phyloP scores from a whole-genome alignment of 768 basidiomycete genomes.

The Rhizopogon roseolus region DNA sequence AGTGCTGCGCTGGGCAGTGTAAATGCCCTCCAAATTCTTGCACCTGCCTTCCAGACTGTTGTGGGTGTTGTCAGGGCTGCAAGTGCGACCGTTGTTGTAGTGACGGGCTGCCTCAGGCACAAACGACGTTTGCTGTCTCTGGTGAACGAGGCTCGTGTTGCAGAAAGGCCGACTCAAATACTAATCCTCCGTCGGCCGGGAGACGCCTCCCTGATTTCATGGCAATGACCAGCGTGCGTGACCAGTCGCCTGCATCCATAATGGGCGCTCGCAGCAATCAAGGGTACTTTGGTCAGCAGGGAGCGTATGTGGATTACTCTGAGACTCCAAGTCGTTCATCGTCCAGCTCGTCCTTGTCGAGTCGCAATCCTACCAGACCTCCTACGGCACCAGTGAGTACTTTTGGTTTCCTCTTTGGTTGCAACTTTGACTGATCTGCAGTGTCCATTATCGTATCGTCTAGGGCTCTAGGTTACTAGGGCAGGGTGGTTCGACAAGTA shows the following conservation, averaged over 20 bases:
- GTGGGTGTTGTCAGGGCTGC: slow-evolving; percentile 26
- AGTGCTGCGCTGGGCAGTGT: slow-evolving; percentile 30
- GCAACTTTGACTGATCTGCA: background rate
- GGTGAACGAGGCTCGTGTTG: slow-evolving; percentile 28
- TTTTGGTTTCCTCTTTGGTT: background rate
- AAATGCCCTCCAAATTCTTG: slow-evolving; percentile 28
- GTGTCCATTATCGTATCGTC: slow-evolving; percentile 9
- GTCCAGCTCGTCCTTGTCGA: slow-evolving; percentile 27
- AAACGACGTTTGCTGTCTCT: slow-evolving; percentile 25
- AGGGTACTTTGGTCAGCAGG: slow-evolving; percentile 20
- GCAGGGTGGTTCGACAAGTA: slow-evolving; percentile 4
- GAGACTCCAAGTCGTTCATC: slow-evolving; percentile 27
- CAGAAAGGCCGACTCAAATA: slow-evolving; percentile 10
- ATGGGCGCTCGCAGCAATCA: slow-evolving; percentile 11
- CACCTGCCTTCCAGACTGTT: slow-evolving; percentile 26
- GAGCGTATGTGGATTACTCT: slow-evolving; percentile 14
- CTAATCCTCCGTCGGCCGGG: slow-evolving; percentile 4
- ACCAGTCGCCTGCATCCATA: slow-evolving; percentile 20
- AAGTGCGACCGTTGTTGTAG: slow-evolving; percentile 21
- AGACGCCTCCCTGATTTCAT: slow-evolving; percentile 28
- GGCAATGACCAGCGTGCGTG: slow-evolving; percentile 26
- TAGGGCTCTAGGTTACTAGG: slow-evolving; percentile 22
- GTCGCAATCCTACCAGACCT: slow-evolving; percentile 26
- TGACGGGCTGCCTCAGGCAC: slow-evolving; percentile 15
- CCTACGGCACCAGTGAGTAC: slow-evolving; percentile 23